phyloP scores from a whole-genome alignment of 106 monocot genomes.

The Dioscorea dumetorum region DNA sequence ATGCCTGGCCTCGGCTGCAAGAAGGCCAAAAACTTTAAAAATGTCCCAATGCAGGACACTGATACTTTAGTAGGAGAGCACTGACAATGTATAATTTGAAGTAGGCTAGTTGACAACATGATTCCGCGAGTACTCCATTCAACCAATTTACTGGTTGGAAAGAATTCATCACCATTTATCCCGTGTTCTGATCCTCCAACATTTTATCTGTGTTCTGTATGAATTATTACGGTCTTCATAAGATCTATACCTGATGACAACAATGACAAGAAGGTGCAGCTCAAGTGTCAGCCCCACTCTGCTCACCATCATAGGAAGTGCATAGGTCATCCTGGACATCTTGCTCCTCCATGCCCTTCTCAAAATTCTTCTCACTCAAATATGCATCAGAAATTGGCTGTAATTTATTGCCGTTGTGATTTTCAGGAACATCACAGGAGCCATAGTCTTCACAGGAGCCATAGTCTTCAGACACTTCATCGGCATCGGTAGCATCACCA shows the following conservation, averaged over 20 bases:
- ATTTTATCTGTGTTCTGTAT: slow-evolving; percentile 8
- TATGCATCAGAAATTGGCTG: background rate
- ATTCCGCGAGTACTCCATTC: slow-evolving; percentile 46
- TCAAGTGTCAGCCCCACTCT: slow-evolving; percentile 3
- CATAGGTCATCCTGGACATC: slow-evolving; percentile 64
- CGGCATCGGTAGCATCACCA: slow-evolving; percentile 10
- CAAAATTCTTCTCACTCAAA: background rate
- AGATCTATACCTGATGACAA: slow-evolving; percentile 6
- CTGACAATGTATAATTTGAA: no score
- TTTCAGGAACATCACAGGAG: background rate
- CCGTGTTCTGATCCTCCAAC: background rate
- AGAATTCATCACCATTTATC: slow-evolving; percentile 38
- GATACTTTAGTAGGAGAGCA: no score
- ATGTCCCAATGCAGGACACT: no score
- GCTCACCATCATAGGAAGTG: slow-evolving; percentile 60
- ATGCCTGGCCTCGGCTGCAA: no score
- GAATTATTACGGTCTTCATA: slow-evolving; percentile 8
- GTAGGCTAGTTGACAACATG: no score
- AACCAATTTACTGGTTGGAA: slow-evolving; percentile 43
- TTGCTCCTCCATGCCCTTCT: slow-evolving; percentile 11
- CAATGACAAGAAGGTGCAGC: slow-evolving; percentile 1
- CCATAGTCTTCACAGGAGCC: background rate
- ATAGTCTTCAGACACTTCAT: no score
- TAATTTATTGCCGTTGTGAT: background rate
- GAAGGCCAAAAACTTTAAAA: no score